These are phyloP conservation scores for Erigeron canadensis DNA, from an alignment of 129 eudicot species.

Conservation along the genomic window DNA sequence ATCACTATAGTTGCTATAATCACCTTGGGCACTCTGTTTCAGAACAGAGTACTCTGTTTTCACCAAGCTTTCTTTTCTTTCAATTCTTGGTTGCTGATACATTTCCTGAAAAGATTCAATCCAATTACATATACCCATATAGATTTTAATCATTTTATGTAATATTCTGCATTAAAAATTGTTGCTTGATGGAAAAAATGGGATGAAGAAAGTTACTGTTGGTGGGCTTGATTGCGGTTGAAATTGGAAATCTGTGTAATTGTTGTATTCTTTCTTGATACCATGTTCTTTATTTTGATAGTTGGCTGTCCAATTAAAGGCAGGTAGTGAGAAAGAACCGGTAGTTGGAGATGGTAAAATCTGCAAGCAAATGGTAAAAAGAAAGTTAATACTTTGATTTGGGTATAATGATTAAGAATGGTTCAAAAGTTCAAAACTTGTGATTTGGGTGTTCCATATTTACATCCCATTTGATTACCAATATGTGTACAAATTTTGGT, in stretches of 20 bases:
- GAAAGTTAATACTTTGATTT: slow-evolving; percentile 5
- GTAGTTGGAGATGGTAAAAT: slow-evolving; percentile 85
- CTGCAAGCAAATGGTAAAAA: slow-evolving; percentile 42
- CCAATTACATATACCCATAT: neutral
- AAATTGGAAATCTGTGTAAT: slow-evolving; percentile 60
- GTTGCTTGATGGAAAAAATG: slow-evolving; percentile 7
- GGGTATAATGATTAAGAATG: neutral
- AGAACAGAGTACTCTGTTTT: slow-evolving; percentile 38
- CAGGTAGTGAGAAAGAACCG: slow-evolving; percentile 60
- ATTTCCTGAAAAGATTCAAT: slow-evolving; percentile 41
- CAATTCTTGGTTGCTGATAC: slow-evolving; percentile 40
- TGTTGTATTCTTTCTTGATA: slow-evolving; percentile 39
- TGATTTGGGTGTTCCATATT: neutral
- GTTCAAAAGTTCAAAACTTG: neutral
- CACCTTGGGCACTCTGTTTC: slow-evolving; percentile 23
- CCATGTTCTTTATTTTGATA: slow-evolving; percentile 35
- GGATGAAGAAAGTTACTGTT: slow-evolving; percentile 23
- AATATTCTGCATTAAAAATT: neutral
- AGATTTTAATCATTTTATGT: neutral
- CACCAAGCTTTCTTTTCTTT: slow-evolving; percentile 23
- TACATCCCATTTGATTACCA: neutral
- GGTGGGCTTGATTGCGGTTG: slow-evolving; percentile 35
- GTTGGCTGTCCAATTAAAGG: slow-evolving; percentile 50
- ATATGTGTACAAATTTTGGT: neutral
- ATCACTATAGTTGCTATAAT: slow-evolving; percentile 25